Evolutionary conservation across 306 rosid genomes (phyloP).

Genomic region (Gleditsia sinensis): DNA sequence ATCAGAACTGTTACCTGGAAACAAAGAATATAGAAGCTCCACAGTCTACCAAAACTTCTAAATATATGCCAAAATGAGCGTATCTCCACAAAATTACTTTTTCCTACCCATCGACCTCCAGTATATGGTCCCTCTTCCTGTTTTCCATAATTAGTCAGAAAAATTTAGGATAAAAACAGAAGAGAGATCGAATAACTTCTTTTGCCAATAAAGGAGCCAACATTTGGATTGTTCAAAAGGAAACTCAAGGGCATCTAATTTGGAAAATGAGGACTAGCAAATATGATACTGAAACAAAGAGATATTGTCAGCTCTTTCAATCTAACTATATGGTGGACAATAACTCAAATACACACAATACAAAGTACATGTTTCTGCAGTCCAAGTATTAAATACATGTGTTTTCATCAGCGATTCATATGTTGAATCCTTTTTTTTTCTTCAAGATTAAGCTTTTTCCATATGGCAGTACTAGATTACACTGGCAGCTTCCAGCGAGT

Average conservation of each 20-base stretch:
- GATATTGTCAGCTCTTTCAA: neutral
- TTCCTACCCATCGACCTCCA: conserved; percentile 68
- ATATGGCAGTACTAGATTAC: neutral
- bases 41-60: conserved; percentile 96
- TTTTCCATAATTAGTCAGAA: conserved; percentile 30
- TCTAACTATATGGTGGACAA: too few relatives aligned
- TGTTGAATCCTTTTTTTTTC: neutral
- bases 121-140: conserved; percentile 51
- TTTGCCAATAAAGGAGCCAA: conserved; percentile 13
- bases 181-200: neutral
- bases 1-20: conserved; percentile 69
- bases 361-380: neutral
- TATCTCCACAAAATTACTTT: conserved; percentile 86
- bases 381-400: neutral
- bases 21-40: conserved; percentile 86
- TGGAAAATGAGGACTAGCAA: too few relatives aligned
- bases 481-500: neutral
- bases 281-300: neutral
- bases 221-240: conserved; percentile 21
- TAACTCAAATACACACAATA: conserved; percentile 13
- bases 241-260: conserved; percentile 16
- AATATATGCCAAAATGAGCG: conserved; percentile 93
- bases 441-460: neutral
- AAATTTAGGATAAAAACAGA: conserved; percentile 24
- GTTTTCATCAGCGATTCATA: neutral